These are phyloP conservation scores for Lizonia empirigonia DNA, from an alignment of 2,329 filamentous ascomycete genomes.

Conservation along the genomic window DNA sequence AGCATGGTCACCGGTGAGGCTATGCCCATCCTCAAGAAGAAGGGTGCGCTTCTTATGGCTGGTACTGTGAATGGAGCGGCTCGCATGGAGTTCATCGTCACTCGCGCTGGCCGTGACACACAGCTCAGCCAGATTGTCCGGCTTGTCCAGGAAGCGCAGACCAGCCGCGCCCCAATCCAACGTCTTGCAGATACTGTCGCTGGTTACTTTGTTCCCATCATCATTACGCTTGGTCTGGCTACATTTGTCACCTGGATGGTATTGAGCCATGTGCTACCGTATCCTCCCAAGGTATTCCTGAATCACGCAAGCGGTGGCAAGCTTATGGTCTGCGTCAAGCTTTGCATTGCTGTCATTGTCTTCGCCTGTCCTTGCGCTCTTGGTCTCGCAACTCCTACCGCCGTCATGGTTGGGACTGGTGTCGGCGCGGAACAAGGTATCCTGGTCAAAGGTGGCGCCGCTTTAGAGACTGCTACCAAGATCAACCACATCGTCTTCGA, in stretches of 20 bases:
- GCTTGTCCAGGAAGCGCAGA: conserved; percentile 97
- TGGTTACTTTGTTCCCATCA: conserved; percentile 90
- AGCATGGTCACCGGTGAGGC: conserved; percentile 99
- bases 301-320: conserved; percentile 82
- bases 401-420: conserved; percentile 99
- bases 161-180: conserved; percentile 91
- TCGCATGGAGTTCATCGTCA: conserved; percentile 89
- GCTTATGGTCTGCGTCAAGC: conserved; percentile 94
- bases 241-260: conserved; percentile 96
- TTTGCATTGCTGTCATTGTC: conserved; percentile 98
- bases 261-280: conserved; percentile 79
- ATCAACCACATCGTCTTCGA: conserved; percentile 90
- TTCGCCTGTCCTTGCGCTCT: conserved; percentile 97
- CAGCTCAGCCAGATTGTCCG: conserved; percentile 98
- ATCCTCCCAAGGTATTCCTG: conserved; percentile 89
- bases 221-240: conserved; percentile 79
- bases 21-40: conserved; percentile 89
- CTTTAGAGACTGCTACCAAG: conserved; percentile 87
- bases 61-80: conserved; percentile 96
- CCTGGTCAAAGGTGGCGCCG: conserved; percentile 94
- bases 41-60: conserved; percentile 80
- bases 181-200: conserved; percentile 88
- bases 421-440: conserved; percentile 95
- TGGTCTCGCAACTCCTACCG: conserved; percentile 93
- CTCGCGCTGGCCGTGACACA: conserved; percentile 89